A percentile compares a stretch with the other conserved stretches of the same genome.
Evolutionary conservation across 108 stramenopile genomes (phyloP).

Genomic region (Bacterosira constricta): DNA sequence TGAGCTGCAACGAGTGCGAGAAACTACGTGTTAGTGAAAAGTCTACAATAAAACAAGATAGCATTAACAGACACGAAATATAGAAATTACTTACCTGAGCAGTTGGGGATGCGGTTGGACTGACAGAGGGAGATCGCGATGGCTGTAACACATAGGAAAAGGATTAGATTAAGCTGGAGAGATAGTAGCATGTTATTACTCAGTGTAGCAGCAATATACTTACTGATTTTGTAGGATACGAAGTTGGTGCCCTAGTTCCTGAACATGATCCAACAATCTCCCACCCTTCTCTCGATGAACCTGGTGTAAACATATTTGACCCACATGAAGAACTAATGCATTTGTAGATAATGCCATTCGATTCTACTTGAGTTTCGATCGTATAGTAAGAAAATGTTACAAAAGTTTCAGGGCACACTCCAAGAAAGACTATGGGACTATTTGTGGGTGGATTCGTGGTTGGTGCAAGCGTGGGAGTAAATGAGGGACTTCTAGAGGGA

Average conservation of each 20-base stretch:
- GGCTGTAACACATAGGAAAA: too few relatives aligned
- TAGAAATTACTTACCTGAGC: too few relatives aligned
- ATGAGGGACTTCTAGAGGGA: not conserved
- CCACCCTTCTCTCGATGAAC: slow-evolving; percentile 1
- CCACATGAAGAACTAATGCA: slow-evolving; percentile 4
- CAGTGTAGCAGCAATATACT: not conserved
- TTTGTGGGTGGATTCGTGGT: not conserved
- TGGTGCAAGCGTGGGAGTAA: not conserved
- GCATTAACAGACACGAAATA: too few relatives aligned
- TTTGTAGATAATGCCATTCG: not conserved
- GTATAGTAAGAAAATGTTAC: slow-evolving; percentile 1
- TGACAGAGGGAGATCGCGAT: too few relatives aligned
- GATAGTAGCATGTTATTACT: not conserved
- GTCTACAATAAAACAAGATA: too few relatives aligned
- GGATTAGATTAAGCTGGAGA: too few relatives aligned
- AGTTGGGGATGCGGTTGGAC: too few relatives aligned
- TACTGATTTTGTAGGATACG: not conserved
- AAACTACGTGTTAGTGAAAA: too few relatives aligned
- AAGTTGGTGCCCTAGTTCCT: not conserved
- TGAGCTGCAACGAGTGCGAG: too few relatives aligned
- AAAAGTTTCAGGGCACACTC: slow-evolving; percentile 4
- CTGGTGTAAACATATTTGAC: not conserved
- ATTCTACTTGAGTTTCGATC: not conserved
- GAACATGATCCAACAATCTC: slow-evolving; percentile 2
- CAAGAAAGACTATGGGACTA: not conserved